These are phyloP conservation scores for Entamoeba dispar DNA, from an alignment of 208 protist species.

Conservation along the genomic window DNA sequence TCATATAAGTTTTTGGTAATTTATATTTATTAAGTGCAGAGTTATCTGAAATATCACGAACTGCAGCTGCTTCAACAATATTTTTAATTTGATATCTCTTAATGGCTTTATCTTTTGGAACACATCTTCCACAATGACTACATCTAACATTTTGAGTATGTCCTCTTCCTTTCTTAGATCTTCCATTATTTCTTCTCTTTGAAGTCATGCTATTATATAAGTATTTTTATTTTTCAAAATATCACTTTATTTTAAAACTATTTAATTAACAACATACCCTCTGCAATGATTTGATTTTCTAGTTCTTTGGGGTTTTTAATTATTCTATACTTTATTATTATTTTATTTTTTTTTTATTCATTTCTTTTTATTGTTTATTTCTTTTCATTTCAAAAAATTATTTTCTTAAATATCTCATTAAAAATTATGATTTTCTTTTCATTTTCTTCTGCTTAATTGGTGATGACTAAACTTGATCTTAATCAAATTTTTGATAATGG, in stretches of 20 bases:
- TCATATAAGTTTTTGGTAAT: slow-evolving; percentile 94
- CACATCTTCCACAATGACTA: slow-evolving; percentile 51
- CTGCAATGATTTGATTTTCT: too few species aligned
- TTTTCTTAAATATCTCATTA: too few species aligned
- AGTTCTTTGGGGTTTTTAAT: too few species aligned
- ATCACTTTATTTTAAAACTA: too few species aligned
- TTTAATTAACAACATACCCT: too few species aligned
- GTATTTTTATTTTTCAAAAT: too few species aligned
- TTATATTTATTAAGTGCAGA: slow-evolving; percentile 35
- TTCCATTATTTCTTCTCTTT: slow-evolving; percentile 55
- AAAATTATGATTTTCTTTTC: too few species aligned
- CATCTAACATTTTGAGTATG: slow-evolving; percentile 46
- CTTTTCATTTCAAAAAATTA: too few species aligned
- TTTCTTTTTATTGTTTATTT: too few species aligned
- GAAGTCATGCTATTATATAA: slow-evolving; percentile 36
- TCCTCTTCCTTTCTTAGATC: slow-evolving; percentile 45
- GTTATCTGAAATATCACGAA: slow-evolving; percentile 51
- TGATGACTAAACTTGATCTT: neutral
- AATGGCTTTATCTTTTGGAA: slow-evolving; percentile 76
- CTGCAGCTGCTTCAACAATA: slow-evolving; percentile 77
- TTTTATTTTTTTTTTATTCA: too few species aligned
- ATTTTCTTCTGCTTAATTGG: too few species aligned
- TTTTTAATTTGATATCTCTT: slow-evolving; percentile 82
- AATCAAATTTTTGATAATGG: neutral
- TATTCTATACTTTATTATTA: too few species aligned